Base-by-base conservation (phyloP, 768 basidiomycete genomes). In the Tulasnella sp. region DNA sequence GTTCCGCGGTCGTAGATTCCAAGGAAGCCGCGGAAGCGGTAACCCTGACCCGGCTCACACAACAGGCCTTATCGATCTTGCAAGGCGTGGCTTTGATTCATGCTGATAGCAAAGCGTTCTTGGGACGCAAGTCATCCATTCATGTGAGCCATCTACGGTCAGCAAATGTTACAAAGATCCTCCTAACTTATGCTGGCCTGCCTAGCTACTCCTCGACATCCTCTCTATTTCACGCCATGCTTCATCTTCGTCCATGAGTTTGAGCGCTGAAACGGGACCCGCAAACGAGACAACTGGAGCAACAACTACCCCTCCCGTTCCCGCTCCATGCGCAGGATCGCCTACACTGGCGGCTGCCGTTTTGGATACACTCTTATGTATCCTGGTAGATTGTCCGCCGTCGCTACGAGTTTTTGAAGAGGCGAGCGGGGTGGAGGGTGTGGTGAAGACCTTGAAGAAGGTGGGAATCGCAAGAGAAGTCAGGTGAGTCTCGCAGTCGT, bases 381-480 rank as follows among this genome's bases (percentile, higher is more conserved):
- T 92, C 29, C 76, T 97, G n/a, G 94, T 95, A 13, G 94, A 97
- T 69, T 82, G 87, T 1, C 78, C 88, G 0, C 65, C 70, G 5
- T 83, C 89, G 4, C 71, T 93, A 13, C 82, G 94, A 23, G 75
- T 74, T 0, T 94, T 96, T 64, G 94, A 97, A 70, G 77, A 79
- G 17, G 76, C 77, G 27, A 80, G 77, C 56, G 94, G 94, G 1
- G 78, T 92, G 1, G 88, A 89, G 63, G 79, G 80, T 0, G 78
- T 95, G 5, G 89, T 93, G n/a, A 86, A 84, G 67, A 82, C 91
- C 29, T 76, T 96, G 38, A 97, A 97, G 68, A 78, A 89, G 48
- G 84, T 86, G 1, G 84, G 82, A 7, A 89, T 89, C 7, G 84
- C 86, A n/a, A 80, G 89, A 50, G 88, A 89, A 73, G 87, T 94